These are phyloP conservation scores for Apiospora koreana DNA, from an alignment of 2,329 filamentous ascomycete species.

Conservation along the genomic window DNA sequence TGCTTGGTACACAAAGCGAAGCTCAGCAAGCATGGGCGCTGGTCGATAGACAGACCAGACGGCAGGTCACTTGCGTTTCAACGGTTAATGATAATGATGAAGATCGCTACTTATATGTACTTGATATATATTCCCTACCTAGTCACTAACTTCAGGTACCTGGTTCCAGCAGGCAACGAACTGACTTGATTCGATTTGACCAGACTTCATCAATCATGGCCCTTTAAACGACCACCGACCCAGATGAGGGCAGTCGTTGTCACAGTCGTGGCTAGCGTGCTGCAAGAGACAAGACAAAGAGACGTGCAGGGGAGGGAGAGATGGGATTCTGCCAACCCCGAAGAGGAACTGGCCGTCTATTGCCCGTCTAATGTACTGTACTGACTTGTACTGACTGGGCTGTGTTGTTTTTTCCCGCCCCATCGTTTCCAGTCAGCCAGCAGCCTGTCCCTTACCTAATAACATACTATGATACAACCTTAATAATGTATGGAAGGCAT, in stretches of 20 bases:
- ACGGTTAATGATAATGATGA: background rate
- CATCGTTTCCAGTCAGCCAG: background rate
- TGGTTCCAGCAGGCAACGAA: background rate
- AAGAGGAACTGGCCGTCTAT: background rate
- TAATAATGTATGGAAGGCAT: background rate
- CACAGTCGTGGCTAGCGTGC: constrained; percentile 10
- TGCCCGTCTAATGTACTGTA: background rate
- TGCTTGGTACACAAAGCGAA: constrained; percentile 5
- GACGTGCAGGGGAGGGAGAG: background rate
- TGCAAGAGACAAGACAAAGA: constrained; percentile 8
- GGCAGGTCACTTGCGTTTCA: background rate
- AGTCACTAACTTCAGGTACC: background rate
- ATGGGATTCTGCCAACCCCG: constrained; percentile 5
- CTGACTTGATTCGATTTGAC: constrained; percentile 2
- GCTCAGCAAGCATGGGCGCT: background rate
- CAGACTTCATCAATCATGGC: background rate
- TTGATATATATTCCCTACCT: background rate
- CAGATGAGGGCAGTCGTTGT: constrained; percentile 6
- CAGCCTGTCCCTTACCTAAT: background rate
- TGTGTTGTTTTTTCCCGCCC: background rate
- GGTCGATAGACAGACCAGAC: background rate
- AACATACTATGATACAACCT: background rate
- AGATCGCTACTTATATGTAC: background rate
- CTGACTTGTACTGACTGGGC: background rate
- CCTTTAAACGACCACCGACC: background rate